These are phyloP conservation scores for Irpex sp. DNA, from an alignment of 1,284 basidiomycete genomes.

Conservation along the genomic window DNA sequence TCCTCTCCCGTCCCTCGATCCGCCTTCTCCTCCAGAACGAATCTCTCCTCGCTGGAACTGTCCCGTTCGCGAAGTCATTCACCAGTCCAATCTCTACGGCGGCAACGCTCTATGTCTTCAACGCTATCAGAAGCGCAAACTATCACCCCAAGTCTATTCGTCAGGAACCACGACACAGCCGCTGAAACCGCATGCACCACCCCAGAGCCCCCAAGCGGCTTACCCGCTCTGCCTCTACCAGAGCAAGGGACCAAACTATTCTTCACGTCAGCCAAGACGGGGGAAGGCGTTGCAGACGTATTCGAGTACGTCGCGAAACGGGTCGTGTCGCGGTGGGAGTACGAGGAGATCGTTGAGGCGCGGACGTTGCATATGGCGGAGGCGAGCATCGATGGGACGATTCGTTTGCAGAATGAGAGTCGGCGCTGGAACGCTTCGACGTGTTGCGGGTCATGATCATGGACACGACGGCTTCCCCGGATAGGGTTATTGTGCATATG, in stretches of 20 bases:
- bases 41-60: conserved; percentile 10
- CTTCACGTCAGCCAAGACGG: conserved; percentile 73
- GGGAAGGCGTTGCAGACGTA: conserved; percentile 61
- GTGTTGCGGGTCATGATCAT: conserved; percentile 21
- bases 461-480: not conserved
- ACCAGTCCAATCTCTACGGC: conserved; percentile 27
- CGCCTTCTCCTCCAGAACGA: conserved; percentile 22
- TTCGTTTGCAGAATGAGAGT: conserved; percentile 16
- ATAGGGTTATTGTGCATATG: not conserved
- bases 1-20: conserved; percentile 49
- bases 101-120: conserved; percentile 39
- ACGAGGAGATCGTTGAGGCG: conserved; percentile 46
- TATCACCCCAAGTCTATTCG: conserved; percentile 60
- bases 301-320: conserved; percentile 66
- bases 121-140: conserved; percentile 49
- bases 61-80: conserved; percentile 20
- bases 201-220: conserved; percentile 16
- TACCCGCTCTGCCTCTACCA: conserved; percentile 24
- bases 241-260: conserved; percentile 59
- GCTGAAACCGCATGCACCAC: conserved; percentile 20
- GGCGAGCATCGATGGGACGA: conserved; percentile 15
- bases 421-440: conserved; percentile 7
- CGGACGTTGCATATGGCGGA: conserved; percentile 28
- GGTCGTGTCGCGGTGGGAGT: conserved; percentile 58
- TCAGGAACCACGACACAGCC: conserved; percentile 27